Percentiles rank a stretch among this genome's conserved stretches.
These are phyloP conservation scores for Raffaelea arxii DNA, from an alignment of 2,329 filamentous ascomycete genomes.

Conservation along the genomic window DNA sequence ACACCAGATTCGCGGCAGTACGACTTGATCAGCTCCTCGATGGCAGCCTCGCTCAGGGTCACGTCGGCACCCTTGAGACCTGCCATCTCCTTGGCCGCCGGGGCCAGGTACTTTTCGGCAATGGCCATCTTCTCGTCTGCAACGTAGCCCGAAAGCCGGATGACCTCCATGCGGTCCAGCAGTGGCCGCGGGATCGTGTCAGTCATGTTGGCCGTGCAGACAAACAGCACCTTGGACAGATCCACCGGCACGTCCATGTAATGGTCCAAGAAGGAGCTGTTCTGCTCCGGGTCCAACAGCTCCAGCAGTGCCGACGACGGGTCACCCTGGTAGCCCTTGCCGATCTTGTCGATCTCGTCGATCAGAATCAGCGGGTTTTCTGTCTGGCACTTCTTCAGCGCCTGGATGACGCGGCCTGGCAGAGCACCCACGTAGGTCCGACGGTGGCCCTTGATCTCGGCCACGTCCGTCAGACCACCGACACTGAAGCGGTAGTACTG, in stretches of 20 bases:
- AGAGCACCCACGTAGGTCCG: constrained; percentile 94
- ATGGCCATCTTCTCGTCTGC: constrained; percentile 99
- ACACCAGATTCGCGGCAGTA: constrained; percentile 97
- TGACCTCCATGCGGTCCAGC: constrained; percentile 95
- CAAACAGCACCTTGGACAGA: constrained; percentile 93
- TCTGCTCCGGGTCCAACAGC: constrained; percentile 91
- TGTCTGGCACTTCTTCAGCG: constrained; percentile 96
- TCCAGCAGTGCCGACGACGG: constrained; percentile 91
- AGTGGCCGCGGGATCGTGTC: constrained; percentile 93
- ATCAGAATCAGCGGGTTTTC: constrained; percentile 96
- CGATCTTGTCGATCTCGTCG: constrained; percentile 97
- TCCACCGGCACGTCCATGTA: constrained; percentile 98
- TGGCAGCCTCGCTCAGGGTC: constrained; percentile 73
- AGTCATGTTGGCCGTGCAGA: constrained; percentile 98
- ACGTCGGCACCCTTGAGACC: constrained; percentile 88
- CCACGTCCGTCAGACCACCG: constrained; percentile 91
- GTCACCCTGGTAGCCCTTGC: constrained; percentile 90
- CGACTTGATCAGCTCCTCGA: constrained; percentile 94
- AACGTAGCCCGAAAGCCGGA: constrained; percentile 91
- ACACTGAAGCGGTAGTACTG: constrained; percentile 99
- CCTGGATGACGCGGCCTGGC: constrained; percentile 94
- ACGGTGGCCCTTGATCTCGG: constrained; percentile 96
- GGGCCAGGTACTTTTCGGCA: constrained; percentile 83
- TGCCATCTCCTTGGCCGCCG: constrained; percentile 87
- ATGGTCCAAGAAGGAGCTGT: constrained; percentile 93